Evolutionary conservation across 805 yeast genomes (phyloP).

Genomic region (Starmerella stigmatis): DNA sequence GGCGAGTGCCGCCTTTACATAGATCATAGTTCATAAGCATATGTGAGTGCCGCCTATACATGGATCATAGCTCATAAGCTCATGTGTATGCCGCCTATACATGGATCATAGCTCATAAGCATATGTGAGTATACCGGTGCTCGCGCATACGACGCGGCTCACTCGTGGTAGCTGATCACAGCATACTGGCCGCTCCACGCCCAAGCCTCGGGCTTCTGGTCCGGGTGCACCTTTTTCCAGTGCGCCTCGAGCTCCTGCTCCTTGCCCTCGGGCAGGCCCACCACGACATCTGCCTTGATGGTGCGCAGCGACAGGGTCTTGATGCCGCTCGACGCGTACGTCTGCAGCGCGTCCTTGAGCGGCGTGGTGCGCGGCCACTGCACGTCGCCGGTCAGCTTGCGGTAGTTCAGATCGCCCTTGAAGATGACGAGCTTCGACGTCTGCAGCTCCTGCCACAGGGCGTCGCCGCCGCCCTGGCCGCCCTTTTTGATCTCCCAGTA

Average conservation of each 20-base stretch:
- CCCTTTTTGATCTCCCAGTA: slow-evolving; percentile 56
- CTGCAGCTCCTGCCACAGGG: slow-evolving; percentile 49
- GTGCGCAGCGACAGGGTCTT: slow-evolving; percentile 73
- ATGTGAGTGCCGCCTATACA: too few relatives aligned
- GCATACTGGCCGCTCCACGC: slow-evolving; percentile 88
- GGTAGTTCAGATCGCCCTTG: slow-evolving; percentile 93
- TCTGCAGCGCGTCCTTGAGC: slow-evolving; percentile 58
- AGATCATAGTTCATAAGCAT: too few relatives aligned
- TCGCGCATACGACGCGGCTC: neutral
- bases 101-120: too few relatives aligned
- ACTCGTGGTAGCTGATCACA: slow-evolving; percentile 44
- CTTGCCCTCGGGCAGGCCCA: slow-evolving; percentile 61
- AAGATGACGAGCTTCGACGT: slow-evolving; percentile 59
- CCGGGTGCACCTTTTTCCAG: slow-evolving; percentile 48
- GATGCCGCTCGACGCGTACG: slow-evolving; percentile 52
- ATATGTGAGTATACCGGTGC: neutral
- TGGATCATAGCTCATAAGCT: too few relatives aligned
- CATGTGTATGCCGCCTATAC: too few relatives aligned
- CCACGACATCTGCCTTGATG: slow-evolving; percentile 91
- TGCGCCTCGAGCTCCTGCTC: slow-evolving; percentile 54
- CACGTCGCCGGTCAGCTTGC: slow-evolving; percentile 87
- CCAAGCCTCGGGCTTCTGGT: slow-evolving; percentile 69
- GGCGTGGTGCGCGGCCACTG: slow-evolving; percentile 77
- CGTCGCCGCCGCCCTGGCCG: slow-evolving; percentile 49
- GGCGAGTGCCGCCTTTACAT: too few relatives aligned